Evolutionary conservation across 202 grass and related monocot species (phyloP).

Genomic region (Cymbopogon flexuosus): DNA sequence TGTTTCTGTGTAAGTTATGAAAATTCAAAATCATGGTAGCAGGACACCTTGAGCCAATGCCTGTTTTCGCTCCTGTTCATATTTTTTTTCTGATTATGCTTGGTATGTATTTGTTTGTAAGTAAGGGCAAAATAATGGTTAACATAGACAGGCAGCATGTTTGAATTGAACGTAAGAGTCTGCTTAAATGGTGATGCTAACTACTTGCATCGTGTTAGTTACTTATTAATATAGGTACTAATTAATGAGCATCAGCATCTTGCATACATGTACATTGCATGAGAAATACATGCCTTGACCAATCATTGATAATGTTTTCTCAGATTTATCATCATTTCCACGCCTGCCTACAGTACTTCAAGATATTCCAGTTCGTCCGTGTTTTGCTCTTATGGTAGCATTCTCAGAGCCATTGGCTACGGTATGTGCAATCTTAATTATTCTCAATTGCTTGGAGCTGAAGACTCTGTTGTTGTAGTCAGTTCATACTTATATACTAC

Average conservation of each 20-base stretch:
- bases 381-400: constrained; percentile 93
- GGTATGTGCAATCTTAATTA: constrained; percentile 37
- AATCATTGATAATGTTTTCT: constrained; percentile 28
- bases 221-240: not conserved
- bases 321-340: constrained; percentile 55
- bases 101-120: not conserved
- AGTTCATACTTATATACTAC: not conserved
- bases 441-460: not conserved
- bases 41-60: not conserved
- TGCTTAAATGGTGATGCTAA: constrained; percentile 8
- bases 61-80: not conserved
- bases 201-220: not conserved
- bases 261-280: not conserved
- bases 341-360: constrained; percentile 40
- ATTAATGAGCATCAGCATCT: constrained; percentile 8
- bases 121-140: not conserved
- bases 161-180: not conserved
- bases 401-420: constrained; percentile 66
- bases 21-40: not conserved
- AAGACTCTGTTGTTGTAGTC: not conserved
- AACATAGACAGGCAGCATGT: not conserved
- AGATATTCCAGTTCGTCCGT: constrained; percentile 60
- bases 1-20: not conserved
- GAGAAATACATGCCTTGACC: not conserved
- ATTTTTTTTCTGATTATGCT: not conserved